A percentile compares a stretch with the other conserved stretches of the same genome.
phyloP scores from a whole-genome alignment of 2,329 filamentous ascomycete genomes.

The Teratosphaeriaceae sp. region DNA sequence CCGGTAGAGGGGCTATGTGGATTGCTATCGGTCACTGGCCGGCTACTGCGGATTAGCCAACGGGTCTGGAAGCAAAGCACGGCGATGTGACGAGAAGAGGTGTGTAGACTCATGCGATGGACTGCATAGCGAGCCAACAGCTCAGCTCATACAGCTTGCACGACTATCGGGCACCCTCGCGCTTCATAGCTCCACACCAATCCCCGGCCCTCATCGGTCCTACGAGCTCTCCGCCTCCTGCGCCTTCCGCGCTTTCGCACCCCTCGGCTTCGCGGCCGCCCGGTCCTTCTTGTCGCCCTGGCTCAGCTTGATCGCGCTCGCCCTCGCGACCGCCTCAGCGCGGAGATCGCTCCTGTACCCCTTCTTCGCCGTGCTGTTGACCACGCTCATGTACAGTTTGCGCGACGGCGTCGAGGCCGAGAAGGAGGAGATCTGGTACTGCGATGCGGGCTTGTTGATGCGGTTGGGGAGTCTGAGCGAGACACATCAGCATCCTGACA shows the following conservation, averaged over 20 bases:
- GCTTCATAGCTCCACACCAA: too few relatives aligned
- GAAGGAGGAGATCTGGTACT: constrained; percentile 60
- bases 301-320: constrained; percentile 66
- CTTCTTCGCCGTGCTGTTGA: constrained; percentile 72
- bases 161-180: too few relatives aligned
- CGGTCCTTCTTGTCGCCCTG: constrained; percentile 74
- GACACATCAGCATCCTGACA: background rate
- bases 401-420: constrained; percentile 65
- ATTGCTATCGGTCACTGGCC: too few relatives aligned
- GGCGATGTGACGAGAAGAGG: too few relatives aligned
- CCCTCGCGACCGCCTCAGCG: constrained; percentile 69
- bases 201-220: too few relatives aligned
- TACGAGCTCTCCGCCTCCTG: constrained; percentile 17
- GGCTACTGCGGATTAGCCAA: too few relatives aligned
- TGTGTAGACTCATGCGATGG: too few relatives aligned
- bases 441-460: constrained; percentile 65
- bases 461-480: constrained; percentile 51
- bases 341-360: constrained; percentile 62
- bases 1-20: too few relatives aligned
- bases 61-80: too few relatives aligned
- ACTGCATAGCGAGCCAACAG: too few relatives aligned
- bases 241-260: constrained; percentile 29
- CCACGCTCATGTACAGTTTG: constrained; percentile 87
- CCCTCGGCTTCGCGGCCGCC: constrained; percentile 46
- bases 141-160: too few relatives aligned